phyloP scores from a whole-genome alignment of 2,329 filamentous ascomycete genomes.

The Monilinia fructicola region DNA sequence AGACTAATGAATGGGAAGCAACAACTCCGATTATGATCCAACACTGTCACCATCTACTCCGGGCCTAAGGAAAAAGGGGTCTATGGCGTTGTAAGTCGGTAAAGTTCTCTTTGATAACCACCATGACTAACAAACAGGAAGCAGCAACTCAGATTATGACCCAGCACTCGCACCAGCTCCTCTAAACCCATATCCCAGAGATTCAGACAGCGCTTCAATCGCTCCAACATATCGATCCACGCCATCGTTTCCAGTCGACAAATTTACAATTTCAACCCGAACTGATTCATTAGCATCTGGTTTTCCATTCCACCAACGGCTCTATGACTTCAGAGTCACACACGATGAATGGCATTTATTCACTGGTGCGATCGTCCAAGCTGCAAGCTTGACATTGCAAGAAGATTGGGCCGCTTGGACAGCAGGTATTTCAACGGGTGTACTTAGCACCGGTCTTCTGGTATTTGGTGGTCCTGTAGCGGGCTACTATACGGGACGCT shows the following conservation, averaged over 20 bases:
- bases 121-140: background rate
- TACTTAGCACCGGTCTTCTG: slow-evolving; percentile 26
- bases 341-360: slow-evolving; percentile 36
- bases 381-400: slow-evolving; percentile 30
- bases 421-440: slow-evolving; percentile 33
- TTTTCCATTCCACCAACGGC: slow-evolving; percentile 32
- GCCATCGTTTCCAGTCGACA: slow-evolving; percentile 6
- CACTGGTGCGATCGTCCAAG: slow-evolving; percentile 31
- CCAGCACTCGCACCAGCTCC: background rate
- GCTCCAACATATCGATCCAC: background rate
- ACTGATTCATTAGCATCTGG: slow-evolving; percentile 34
- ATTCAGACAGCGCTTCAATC: background rate
- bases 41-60: background rate
- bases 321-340: slow-evolving; percentile 29
- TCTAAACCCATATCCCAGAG: slow-evolving; percentile 1
- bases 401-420: slow-evolving; percentile 34
- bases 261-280: slow-evolving; percentile 32
- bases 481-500: slow-evolving; percentile 32
- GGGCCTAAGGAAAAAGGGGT: too few species aligned
- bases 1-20: background rate
- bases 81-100: too few species aligned
- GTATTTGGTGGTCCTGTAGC: slow-evolving; percentile 31
- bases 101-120: too few species aligned
- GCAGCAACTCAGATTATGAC: background rate
- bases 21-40: slow-evolving; percentile 2